Evolutionary conservation across 805 yeast species (phyloP).

Genomic region (Monosporozyma aerobia): DNA sequence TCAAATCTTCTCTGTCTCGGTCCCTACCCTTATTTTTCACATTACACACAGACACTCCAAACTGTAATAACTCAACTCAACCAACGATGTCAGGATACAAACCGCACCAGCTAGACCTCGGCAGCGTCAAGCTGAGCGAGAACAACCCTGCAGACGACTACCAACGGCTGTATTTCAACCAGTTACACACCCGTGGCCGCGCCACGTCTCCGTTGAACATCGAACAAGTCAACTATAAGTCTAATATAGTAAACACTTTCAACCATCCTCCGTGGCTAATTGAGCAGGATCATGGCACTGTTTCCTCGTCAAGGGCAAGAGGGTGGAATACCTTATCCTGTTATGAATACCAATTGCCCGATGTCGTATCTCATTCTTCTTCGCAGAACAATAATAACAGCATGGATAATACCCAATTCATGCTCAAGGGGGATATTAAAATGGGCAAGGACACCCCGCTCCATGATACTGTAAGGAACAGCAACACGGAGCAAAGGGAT

Average conservation of each 20-base stretch:
- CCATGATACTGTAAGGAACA: too few species aligned
- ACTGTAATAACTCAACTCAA: too few species aligned
- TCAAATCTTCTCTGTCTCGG: too few species aligned
- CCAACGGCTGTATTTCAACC: conserved; percentile 23
- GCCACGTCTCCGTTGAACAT: conserved; percentile 2
- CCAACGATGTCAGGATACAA: conserved; percentile 7
- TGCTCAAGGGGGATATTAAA: too few species aligned
- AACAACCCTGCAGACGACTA: conserved; percentile 26
- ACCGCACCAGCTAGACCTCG: conserved; percentile 11
- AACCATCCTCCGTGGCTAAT: conserved; percentile 6
- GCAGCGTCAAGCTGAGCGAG: conserved; percentile 11
- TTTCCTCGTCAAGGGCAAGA: background rate
- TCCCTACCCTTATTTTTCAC: too few species aligned
- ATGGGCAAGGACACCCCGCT: too few species aligned
- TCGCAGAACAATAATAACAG: too few species aligned
- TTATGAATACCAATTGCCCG: conserved; percentile 25
- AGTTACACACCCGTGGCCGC: conserved; percentile 7
- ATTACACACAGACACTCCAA: too few species aligned
- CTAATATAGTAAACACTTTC: conserved; percentile 16
- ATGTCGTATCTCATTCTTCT: conserved; percentile 2
- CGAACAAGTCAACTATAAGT: conserved; percentile 15
- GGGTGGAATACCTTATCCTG: conserved; percentile 16
- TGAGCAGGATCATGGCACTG: background rate
- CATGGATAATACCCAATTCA: too few species aligned
- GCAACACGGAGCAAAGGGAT: background rate